Base-by-base conservation (phyloP, 1,284 basidiomycete genomes). In the Naganishia sp. region DNA sequence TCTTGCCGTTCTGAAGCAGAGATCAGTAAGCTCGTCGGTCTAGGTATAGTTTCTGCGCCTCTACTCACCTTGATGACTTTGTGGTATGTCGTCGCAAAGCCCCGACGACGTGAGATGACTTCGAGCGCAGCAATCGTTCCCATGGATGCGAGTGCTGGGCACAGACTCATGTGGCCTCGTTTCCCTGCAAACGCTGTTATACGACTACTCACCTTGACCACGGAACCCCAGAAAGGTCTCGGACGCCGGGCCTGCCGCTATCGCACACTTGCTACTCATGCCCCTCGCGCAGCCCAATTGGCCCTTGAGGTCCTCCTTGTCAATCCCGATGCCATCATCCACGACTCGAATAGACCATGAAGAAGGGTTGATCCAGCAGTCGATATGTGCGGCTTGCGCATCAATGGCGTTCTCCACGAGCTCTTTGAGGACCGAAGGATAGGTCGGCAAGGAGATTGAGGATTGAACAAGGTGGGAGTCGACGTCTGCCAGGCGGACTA, bases 281-380 rank as follows among this genome's bases (percentile, higher is more conserved):
- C 90, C 83, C 17, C 76, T 91, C 90, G 70, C 90, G 80, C 46
- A 80, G 76, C 2, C 84, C 86, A 17, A 94, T 6, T 39, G 79
- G 13, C 80, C 69, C 28, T 74, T 79, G 70, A 94, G 77, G 0
- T 84, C 85, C 11, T 84, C 83, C 71, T 82, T 84, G 39, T 78
- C 79, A 55, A 96, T 88, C 1, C 93, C 93, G 51, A 70, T 70
- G 0, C 93, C 93, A 74, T 95, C 85, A 78, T 96, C 93, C 70
- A 84, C 83, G 6, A 94, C 89, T 84, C 89, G 88, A 71, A 90
- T 87, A 13, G 83, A 79, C 90, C 90, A 90, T 64, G 87, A 84
- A 54, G 84, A 83, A 31, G 79, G 70, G 63, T 79, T 73, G 32
- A 83, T 57, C 50, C 74, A 73, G 32, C 78, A 71, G 31, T 77